Evolutionary conservation across 2,329 filamentous ascomycete species (phyloP), one percentile per base, ranked within the genome.

Genomic region (Aspergillus bombycis): DNA sequence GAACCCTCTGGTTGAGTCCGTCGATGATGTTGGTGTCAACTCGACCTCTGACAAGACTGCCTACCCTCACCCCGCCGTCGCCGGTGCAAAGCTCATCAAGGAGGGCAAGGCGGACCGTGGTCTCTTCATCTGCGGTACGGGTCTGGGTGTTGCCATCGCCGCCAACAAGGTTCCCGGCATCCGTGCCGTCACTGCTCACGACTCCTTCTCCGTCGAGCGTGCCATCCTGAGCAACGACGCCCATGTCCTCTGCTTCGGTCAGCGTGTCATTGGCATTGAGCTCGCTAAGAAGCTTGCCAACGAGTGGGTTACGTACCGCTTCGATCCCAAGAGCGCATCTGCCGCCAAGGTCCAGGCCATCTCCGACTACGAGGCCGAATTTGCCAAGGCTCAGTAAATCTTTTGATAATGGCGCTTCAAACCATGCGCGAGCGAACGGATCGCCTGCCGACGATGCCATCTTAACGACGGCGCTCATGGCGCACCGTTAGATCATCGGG

Each of bases 161-260:
- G 93, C 93, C 68, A 96, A 96, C 84, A 96, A 96, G 78, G 88
- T 96, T 67, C 89, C 88, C 62, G 92, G 92, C 7, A 88, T 96
- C 65, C 84, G 92, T 28, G 93, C 93, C n/a, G 93, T 96, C 21
- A 96, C 92, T 6, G 93, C 93, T 1, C 93, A 96, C 77, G 93
- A 96, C 75, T 89, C 88, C 68, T 96, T 94, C 82, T 89, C 86
- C 61, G 91, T 96, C 7, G 92, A 96, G 84, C 82, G 92, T 57
- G 88, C 90, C 23, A 86, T 96, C 12, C 80, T 94, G 72, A 93
- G 90, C 80, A 96, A 96, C 77, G 89, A 96, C 75, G 91, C 92
- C 3, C 92, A 96, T 80, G 92, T 96, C 36, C 80, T 96, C 65
- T 96, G 93, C 76, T 89, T 96, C 83, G 92, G 92, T 0, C 90